Base-by-base conservation (phyloP, 2,329 filamentous ascomycete species). In the Lachnellula arida region DNA sequence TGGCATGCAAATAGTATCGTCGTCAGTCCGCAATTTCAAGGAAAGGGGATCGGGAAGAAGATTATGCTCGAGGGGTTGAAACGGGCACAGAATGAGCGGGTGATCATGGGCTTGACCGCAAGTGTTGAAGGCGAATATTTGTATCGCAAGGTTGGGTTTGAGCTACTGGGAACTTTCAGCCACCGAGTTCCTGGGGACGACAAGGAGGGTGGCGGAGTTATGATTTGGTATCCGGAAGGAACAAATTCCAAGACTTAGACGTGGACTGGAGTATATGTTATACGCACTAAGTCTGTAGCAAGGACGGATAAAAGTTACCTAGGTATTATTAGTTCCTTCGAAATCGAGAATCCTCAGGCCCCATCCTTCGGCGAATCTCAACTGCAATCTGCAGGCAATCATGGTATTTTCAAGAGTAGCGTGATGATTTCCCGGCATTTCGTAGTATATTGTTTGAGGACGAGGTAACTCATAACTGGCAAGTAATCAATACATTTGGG, bases 81-180 rank as follows among this genome's bases (percentile, higher is more conserved):
- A n/a, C 54, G 46, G 37, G 64, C 61, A 3, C 17, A 65, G 48
- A 53, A 51, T 8, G 64, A 68, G 28, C 42, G 54, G 2, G 63
- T 68, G 12, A 47, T 61, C 19, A 54, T 65, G 35, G 61, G 60
- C 2, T 54, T 68, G 49, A 46, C 48, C 11, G 57, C 63, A 4
- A 67, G 63, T 51, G 48, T 54, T 8, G 53, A 52, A 32, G 66
- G 65, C 1, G 60, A 64, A 47, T 54, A 19, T 3, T 35, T 68
- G 46, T 67, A 67, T 57, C 46, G 60, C 9, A 68, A 60, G n/a
- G 12, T 68, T 28, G 65, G 66, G 0, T 66, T 68, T 53, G 56
- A 57, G 19, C 39, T 49, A 51, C 12, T 65, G 11, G 65, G 60
- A 4, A 54, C 62, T 22, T 66, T 62, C 35, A 15, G 56, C 9